phyloP scores from a whole-genome alignment of 208 protist genomes.

The Crithidia sp. region DNA sequence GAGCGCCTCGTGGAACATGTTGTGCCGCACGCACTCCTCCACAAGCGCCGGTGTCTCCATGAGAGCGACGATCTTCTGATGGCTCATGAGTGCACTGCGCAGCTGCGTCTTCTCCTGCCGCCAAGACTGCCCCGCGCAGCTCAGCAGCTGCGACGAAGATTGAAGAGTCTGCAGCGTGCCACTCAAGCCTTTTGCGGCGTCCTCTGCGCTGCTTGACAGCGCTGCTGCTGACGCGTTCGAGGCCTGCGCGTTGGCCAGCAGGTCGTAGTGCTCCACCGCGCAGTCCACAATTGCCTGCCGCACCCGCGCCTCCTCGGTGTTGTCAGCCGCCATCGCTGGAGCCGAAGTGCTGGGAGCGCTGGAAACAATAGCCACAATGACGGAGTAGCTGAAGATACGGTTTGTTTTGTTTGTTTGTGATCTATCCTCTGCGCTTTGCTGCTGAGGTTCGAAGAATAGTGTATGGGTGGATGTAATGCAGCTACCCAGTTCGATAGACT shows the following conservation, averaged over 20 bases:
- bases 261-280: constrained; percentile 68
- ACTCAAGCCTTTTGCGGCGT: constrained; percentile 45
- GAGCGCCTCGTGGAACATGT: constrained; percentile 85
- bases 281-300: constrained; percentile 66
- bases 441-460: no score
- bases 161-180: constrained; percentile 61
- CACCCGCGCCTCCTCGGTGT: constrained; percentile 48
- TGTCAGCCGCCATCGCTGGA: constrained; percentile 8
- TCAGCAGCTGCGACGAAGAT: constrained; percentile 47
- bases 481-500: no score
- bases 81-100: constrained; percentile 47
- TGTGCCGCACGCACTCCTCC: constrained; percentile 66
- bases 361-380: not conserved
- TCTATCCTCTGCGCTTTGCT: no score
- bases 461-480: no score
- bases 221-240: constrained; percentile 49
- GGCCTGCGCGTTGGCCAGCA: constrained; percentile 61
- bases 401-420: no score
- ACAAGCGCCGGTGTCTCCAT: constrained; percentile 72
- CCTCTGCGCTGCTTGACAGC: constrained; percentile 40
- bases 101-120: constrained; percentile 62
- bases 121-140: constrained; percentile 57
- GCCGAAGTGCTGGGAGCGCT: not conserved
- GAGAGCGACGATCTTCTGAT: constrained; percentile 73
- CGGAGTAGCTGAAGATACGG: no score